phyloP scores from a whole-genome alignment of 257 asterid species.

The Forsythia suspensa region DNA sequence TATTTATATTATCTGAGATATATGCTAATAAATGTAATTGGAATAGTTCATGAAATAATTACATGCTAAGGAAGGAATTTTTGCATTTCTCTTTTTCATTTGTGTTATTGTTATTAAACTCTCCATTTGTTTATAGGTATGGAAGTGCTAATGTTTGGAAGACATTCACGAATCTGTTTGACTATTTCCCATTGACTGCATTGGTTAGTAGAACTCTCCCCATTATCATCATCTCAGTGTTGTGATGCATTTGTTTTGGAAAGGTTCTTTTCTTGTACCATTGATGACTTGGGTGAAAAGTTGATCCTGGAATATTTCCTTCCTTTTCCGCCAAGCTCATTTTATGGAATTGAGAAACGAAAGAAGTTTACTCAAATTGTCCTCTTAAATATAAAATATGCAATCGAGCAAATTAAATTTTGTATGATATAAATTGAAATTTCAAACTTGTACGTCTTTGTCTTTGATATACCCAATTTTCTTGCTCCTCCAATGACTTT shows the following conservation, averaged over 20 bases:
- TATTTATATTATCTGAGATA: neutral
- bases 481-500: neutral
- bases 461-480: neutral
- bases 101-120: conserved; percentile 12
- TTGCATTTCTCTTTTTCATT: neutral
- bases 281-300: conserved; percentile 5
- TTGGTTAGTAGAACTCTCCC: conserved; percentile 57
- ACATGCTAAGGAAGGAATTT: neutral
- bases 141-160: conserved; percentile 98
- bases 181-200: conserved; percentile 90
- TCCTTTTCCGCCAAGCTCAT: neutral
- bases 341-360: neutral
- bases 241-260: neutral
- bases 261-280: conserved; percentile 5
- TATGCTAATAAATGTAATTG: neutral
- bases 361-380: neutral
- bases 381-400: conserved; percentile 12
- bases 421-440: neutral
- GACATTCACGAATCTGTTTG: conserved; percentile 88
- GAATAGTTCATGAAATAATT: neutral
- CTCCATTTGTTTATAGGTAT: conserved; percentile 48
- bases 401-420: neutral
- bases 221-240: conserved; percentile 2
- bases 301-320: neutral
- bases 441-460: neutral